Evolutionary conservation across 2,329 filamentous ascomycete species (phyloP).

Genomic region (Magnaporthiopsis incrustans): DNA sequence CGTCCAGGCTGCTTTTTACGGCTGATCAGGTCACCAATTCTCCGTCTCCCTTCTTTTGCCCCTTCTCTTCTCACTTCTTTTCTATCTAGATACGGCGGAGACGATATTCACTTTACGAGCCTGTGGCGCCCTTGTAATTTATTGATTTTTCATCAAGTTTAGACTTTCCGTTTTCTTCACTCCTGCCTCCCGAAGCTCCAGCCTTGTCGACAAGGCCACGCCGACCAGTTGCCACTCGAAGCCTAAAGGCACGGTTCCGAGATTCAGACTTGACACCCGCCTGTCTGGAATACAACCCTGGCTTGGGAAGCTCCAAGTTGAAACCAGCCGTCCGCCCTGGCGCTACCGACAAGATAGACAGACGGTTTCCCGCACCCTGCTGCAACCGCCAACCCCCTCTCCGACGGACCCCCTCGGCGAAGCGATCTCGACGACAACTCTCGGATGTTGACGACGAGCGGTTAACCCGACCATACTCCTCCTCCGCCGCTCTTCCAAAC

Average conservation of each 20-base stretch:
- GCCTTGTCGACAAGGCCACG: neutral
- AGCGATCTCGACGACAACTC: neutral
- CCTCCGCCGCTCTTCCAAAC: neutral
- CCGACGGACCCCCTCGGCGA: neutral
- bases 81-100: neutral
- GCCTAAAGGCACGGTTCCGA: neutral
- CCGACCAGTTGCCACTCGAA: neutral
- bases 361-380: too few species aligned
- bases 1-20: too few species aligned
- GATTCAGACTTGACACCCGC: neutral
- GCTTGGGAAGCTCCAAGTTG: neutral
- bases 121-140: neutral
- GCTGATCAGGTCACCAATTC: neutral
- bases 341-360: too few species aligned
- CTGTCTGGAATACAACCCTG: neutral
- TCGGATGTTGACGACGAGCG: neutral
- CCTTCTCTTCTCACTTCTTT: neutral
- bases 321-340: neutral
- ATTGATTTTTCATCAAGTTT: neutral
- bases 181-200: neutral
- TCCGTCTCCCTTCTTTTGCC: neutral
- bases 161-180: neutral
- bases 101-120: constrained; percentile 7
- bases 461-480: neutral
- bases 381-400: neutral